Evolutionary conservation across 805 yeast species (phyloP).

Genomic region (Wickerhamomyces chaumierensis): DNA sequence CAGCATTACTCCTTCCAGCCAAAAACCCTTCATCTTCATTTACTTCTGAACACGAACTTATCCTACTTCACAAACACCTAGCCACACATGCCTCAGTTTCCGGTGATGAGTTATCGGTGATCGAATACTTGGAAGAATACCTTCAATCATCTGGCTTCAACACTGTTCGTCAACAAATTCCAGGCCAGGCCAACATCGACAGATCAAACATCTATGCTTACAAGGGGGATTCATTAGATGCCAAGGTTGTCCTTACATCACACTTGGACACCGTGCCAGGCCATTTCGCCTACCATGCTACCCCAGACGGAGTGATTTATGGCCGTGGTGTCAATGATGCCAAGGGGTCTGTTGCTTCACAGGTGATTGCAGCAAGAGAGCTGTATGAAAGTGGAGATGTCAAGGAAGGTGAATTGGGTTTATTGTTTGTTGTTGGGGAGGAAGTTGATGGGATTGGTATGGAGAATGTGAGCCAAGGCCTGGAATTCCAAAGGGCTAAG

Average conservation of each 20-base stretch:
- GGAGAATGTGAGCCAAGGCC: conserved; percentile 26
- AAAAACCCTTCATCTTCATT: too few relatives aligned
- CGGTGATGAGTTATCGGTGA: too few relatives aligned
- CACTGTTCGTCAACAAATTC: too few relatives aligned
- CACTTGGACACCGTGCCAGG: conserved; percentile 73
- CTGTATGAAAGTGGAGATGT: conserved; percentile 27
- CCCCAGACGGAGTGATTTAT: conserved; percentile 33
- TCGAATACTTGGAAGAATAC: too few relatives aligned
- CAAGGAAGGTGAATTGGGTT: conserved; percentile 42
- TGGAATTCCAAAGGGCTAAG: conserved; percentile 19
- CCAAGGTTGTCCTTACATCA: conserved; percentile 43
- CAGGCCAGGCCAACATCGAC: too few relatives aligned
- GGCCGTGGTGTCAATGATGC: conserved; percentile 68
- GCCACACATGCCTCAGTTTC: too few relatives aligned
- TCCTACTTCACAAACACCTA: too few relatives aligned
- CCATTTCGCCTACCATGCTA: conserved; percentile 34
- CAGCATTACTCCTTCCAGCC: too few relatives aligned
- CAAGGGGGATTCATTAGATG: conserved; percentile 28
- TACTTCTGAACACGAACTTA: too few relatives aligned
- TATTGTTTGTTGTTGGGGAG: conserved; percentile 62
- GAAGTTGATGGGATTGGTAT: conserved; percentile 61
- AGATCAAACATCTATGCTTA: conserved; percentile 51
- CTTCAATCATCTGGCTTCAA: too few relatives aligned
- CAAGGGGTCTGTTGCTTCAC: conserved; percentile 60
- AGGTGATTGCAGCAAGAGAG: conserved; percentile 41